Evolutionary conservation across 2,329 filamentous ascomycete genomes (phyloP), one percentile per base, ranked within the genome.

Genomic region (Anisogramma anomala): DNA sequence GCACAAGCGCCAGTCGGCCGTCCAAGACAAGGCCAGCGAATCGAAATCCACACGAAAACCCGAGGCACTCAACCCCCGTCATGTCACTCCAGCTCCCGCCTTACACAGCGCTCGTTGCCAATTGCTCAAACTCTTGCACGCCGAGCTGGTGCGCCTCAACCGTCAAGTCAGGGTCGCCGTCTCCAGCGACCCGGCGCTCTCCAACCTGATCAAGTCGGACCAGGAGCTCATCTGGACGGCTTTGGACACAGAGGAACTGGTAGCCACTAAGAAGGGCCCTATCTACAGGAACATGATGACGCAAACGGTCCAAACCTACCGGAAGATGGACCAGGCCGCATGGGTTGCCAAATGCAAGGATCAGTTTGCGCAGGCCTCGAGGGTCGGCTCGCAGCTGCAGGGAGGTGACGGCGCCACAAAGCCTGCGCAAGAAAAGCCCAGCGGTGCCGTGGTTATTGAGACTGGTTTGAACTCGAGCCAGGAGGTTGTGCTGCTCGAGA

Each of bases 211-310:
- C 13, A 58, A 86, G 34, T 72, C 71, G 1, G 67, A 76, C 1
- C 77, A 84, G 53, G 72, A 79, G 33, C 66, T 88, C 17, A 81
- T 87, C 47, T 74, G 71, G 49, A 66, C 76, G 46, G 75, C 77
- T 0, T 64, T 89, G 1, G 82, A 89, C 50, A 77, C 88, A 46
- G 93, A 98, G 61, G 79, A 94, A 56, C 74, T 74, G 26, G 65
- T 77, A 6, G 87, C 87, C 1, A 68, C 67, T 10, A 76, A 79
- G 13, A 80, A 80, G 45, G 63, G 71, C 1, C 61, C 71, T 0
- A 76, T 96, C 20, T 98, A 98, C 54, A 67, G 72, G 6, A 94
- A 94, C 52, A 67, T 87, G 19, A 77, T 96, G 58, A 93, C 88
- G 55, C 83, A 86, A 49, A 78, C 78, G 25, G 81, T 96, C 44